Conservation (phyloP, 768 basidiomycete species). For the Suillus spraguei region DNA sequence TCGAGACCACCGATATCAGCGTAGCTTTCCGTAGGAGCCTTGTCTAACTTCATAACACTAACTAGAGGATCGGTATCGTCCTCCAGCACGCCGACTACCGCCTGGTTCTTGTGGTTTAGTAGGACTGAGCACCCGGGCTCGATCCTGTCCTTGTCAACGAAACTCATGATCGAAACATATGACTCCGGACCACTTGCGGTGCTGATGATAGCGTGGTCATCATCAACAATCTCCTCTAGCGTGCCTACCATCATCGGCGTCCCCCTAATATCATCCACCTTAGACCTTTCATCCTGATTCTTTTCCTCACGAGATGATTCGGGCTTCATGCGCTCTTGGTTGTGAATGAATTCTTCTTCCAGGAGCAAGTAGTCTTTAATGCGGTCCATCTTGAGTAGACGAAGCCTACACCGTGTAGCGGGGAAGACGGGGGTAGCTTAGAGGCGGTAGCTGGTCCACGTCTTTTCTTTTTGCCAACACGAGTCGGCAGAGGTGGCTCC, state of each 20-base stretch:
- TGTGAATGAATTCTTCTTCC: conserved; percentile 93
- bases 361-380: conserved; percentile 97
- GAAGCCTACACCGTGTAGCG: conserved; percentile 92
- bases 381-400: conserved; percentile 94
- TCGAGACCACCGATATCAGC: conserved; percentile 98
- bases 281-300: conserved; percentile 92
- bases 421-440: conserved; percentile 93
- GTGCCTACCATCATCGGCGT: conserved; percentile 98
- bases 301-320: conserved; percentile 90
- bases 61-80: conserved; percentile 97
- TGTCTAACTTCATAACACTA: conserved; percentile 98
- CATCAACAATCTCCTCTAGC: conserved; percentile 96
- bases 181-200: conserved; percentile 94
- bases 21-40: conserved; percentile 98
- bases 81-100: conserved; percentile 92
- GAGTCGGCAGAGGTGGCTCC: conserved; percentile 97
- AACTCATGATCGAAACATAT: conserved; percentile 97
- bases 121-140: conserved; percentile 96
- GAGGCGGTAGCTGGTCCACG: conserved; percentile 89
- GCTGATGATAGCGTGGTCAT: conserved; percentile 98
- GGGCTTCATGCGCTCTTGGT: conserved; percentile 89
- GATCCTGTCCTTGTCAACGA: conserved; percentile 96
- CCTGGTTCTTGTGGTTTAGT: conserved; percentile 93
- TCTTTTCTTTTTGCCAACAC: conserved; percentile 95
- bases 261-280: conserved; percentile 92